Evolutionary conservation across 1,284 basidiomycete species (phyloP).

Genomic region (Fomitopsis betulina): DNA sequence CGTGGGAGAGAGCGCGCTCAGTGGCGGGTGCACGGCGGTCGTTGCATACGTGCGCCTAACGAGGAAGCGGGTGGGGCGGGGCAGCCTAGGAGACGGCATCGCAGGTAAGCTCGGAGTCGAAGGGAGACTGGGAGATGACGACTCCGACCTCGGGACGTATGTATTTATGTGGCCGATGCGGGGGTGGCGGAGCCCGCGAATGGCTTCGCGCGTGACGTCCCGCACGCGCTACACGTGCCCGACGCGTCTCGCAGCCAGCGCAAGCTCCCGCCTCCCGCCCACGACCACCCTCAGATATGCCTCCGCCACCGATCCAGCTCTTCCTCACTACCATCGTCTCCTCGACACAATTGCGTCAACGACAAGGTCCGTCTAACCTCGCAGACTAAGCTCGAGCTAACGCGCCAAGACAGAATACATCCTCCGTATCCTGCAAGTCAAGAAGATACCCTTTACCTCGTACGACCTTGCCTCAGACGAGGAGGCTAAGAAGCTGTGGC

Average conservation of each 20-base stretch:
- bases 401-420: conserved; percentile 50
- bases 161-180: not conserved
- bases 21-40: conserved; percentile 11
- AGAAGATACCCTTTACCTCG: conserved; percentile 74
- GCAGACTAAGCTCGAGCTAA: not conserved
- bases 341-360: conserved; percentile 66
- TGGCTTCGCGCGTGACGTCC: not conserved
- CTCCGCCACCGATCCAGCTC: conserved; percentile 71
- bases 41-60: conserved; percentile 15
- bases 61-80: conserved; percentile 12
- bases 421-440: conserved; percentile 72
- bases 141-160: no score
- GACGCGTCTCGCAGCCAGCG: conserved; percentile 3
- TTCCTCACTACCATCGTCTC: conserved; percentile 84
- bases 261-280: not conserved
- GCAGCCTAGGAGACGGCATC: conserved; percentile 18
- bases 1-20: conserved; percentile 41
- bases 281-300: conserved; percentile 38
- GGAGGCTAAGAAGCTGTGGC: conserved; percentile 74
- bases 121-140: not conserved
- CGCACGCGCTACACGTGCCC: conserved; percentile 6
- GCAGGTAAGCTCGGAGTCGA: not conserved
- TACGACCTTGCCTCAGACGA: conserved; percentile 83
- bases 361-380: conserved; percentile 39
- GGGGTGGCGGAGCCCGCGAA: not conserved